Evolutionary conservation across 257 asterid species (phyloP), one percentile per base, ranked within the genome.

Genomic region (Ilex aquifolium): DNA sequence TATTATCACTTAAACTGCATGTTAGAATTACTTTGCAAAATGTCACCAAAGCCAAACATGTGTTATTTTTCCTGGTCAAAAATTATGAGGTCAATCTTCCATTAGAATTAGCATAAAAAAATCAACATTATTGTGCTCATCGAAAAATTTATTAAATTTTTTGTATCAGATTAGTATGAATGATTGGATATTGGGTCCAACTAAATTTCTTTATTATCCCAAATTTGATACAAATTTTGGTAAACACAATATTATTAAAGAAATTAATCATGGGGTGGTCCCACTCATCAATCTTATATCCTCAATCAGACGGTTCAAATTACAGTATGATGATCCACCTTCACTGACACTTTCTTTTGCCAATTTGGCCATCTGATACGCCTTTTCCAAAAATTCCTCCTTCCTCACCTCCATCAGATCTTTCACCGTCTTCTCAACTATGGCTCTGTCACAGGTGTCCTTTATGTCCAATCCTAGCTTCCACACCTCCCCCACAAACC

Each of bases 401-500:
- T 69, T 76, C 21, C 76, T 76, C 55, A 30, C 67, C n/a, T n/a
- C 79, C 93, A 85, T 85, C 16, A 82, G 13, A 2, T 82, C 87
- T 71, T 74, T 70, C 13, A 80, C 83, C 82, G 65, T 80, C 60
- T 62, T 80, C 69, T 78, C 87, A 11, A 85, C 75, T 1, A 67
- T 31, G 29, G 5, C 62, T 39, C 82, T 64, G 8, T 82, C 87
- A 54, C 87, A 80, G 0, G 73, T 78, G 59, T 85, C 89, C 4
- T 85, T 85, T 80, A 85, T 82, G 30, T 85, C 87, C 69, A 85
- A 32, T 13, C 89, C 87, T 14, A 85, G 63, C 73, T 50, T 73
- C 89, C 87, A 85, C 4, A 78, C 80, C 27, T 69, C 68, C 32
- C 75, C 75, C 21, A 80, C 83, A n/a, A 78, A 78, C 70, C 89